Evolutionary conservation across 768 basidiomycete genomes (phyloP).

Genomic region (Piloderma croceum): DNA sequence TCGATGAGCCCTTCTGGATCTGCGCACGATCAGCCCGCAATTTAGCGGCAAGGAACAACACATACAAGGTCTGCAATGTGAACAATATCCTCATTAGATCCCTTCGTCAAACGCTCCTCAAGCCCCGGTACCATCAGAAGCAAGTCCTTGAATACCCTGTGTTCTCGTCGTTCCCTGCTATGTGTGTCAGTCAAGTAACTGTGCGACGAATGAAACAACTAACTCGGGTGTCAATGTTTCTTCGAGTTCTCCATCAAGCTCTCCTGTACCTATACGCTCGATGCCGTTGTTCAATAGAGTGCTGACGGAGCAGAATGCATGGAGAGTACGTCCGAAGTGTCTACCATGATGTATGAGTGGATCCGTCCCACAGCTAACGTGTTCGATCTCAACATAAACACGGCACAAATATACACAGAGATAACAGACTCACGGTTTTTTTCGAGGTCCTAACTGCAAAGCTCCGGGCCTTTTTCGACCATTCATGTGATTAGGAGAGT

Average conservation of each 20-base stretch:
- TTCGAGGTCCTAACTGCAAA: slow-evolving; percentile 11
- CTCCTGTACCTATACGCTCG: slow-evolving; percentile 2
- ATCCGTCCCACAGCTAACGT: slow-evolving; percentile 10
- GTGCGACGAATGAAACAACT: too few relatives aligned
- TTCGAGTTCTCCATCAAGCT: slow-evolving; percentile 3
- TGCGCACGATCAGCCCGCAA: not conserved
- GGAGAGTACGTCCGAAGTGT: slow-evolving; percentile 17
- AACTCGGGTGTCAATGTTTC: too few relatives aligned
- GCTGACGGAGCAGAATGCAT: slow-evolving; percentile 18
- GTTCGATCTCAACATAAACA: too few relatives aligned
- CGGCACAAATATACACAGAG: too few relatives aligned
- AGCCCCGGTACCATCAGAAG: slow-evolving; percentile 12
- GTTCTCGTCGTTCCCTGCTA: slow-evolving; percentile 11
- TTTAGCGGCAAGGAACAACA: not conserved
- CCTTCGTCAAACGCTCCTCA: slow-evolving; percentile 10
- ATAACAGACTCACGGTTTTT: slow-evolving; percentile 10
- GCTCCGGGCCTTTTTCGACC: too few relatives aligned
- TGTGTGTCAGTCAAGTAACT: too few relatives aligned
- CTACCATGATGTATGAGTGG: slow-evolving; percentile 16
- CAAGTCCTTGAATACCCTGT: slow-evolving; percentile 11
- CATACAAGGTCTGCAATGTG: slow-evolving; percentile 14
- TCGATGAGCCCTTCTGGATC: slow-evolving; percentile 12
- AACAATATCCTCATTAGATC: slow-evolving; percentile 11
- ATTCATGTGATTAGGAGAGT: slow-evolving; percentile 12
- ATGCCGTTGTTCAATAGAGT: slow-evolving; percentile 14